These are phyloP conservation scores for Gossypium schwendimanii DNA, from an alignment of 441 rosid genomes.

Conservation along the genomic window DNA sequence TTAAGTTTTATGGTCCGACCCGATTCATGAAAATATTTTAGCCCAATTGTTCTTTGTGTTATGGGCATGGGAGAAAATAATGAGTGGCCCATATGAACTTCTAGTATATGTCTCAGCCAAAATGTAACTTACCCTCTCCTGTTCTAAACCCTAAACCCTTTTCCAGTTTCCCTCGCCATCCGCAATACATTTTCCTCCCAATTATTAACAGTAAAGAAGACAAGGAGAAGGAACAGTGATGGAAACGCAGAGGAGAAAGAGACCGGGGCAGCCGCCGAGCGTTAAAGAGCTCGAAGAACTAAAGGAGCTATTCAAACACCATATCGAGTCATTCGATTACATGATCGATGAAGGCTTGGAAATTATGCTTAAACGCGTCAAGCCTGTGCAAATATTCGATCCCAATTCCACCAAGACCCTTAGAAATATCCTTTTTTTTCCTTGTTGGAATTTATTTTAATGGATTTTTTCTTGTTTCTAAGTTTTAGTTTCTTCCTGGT, in stretches of 20 bases:
- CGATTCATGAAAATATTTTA: too few species aligned
- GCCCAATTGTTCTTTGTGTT: too few species aligned
- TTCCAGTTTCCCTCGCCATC: neutral
- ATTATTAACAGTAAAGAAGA: neutral
- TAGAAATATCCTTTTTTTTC: slow-evolving; percentile 56
- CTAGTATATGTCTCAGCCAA: too few species aligned
- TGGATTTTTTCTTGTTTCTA: neutral
- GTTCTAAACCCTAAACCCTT: slow-evolving; percentile 9
- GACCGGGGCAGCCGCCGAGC: slow-evolving; percentile 6
- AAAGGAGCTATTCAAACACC: slow-evolving; percentile 66
- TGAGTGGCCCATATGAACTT: too few species aligned
- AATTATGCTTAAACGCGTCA: slow-evolving; percentile 52
- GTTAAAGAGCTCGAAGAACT: slow-evolving; percentile 43
- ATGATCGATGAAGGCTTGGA: slow-evolving; percentile 67
- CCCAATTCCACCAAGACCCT: slow-evolving; percentile 36
- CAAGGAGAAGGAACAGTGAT: neutral
- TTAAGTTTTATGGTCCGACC: too few species aligned
- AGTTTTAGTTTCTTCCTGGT: neutral
- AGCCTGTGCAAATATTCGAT: slow-evolving; percentile 50
- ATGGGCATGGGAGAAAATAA: too few species aligned
- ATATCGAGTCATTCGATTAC: slow-evolving; percentile 78
- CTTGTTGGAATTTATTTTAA: neutral
- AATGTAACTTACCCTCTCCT: neutral
- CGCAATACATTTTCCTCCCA: neutral
- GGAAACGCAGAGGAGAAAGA: slow-evolving; percentile 13